A percentile compares a stretch with the other conserved stretches of the same genome.
Conservation (phyloP, 345 rosid genomes). For the Barbarea vulgaris region DNA sequence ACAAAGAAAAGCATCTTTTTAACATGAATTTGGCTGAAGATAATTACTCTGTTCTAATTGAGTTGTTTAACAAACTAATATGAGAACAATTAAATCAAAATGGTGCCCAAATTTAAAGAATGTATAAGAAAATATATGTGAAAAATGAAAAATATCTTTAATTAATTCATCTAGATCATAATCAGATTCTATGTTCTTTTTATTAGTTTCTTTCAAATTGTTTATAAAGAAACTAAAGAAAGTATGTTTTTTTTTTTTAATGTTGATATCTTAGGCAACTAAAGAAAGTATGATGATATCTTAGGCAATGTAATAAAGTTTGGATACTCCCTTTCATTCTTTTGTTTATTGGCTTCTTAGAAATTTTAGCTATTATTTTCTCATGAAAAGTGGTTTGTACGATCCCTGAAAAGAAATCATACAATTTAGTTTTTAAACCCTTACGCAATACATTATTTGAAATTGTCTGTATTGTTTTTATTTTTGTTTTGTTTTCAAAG, state of each 20-base stretch:
- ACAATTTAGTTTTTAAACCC: not conserved
- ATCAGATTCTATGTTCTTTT: constrained; percentile 22
- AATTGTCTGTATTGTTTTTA: not conserved
- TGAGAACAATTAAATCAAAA: not conserved
- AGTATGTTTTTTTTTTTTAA: no score
- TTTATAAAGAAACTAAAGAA: not conserved
- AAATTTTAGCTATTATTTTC: not conserved
- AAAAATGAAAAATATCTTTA: constrained; percentile 1
- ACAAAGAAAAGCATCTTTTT: constrained; percentile 23
- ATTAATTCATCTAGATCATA: constrained; percentile 24
- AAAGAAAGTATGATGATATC: not conserved
- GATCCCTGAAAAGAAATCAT: not conserved
- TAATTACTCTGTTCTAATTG: not conserved
- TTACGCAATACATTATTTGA: not conserved
- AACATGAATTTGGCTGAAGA: constrained; percentile 6
- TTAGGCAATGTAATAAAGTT: not conserved
- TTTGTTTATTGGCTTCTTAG: constrained; percentile 9
- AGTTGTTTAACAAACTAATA: constrained; percentile 12
- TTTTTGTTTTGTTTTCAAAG: not conserved
- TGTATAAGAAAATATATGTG: constrained; percentile 2
- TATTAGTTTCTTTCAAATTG: constrained; percentile 8
- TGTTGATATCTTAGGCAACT: not conserved
- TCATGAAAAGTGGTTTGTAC: constrained; percentile 1
- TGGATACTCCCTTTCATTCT: not conserved
- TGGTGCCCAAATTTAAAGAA: not conserved